phyloP scores from a whole-genome alignment of 1,284 basidiomycete genomes.

The Cutaneotrichosporon cyanovorans region DNA sequence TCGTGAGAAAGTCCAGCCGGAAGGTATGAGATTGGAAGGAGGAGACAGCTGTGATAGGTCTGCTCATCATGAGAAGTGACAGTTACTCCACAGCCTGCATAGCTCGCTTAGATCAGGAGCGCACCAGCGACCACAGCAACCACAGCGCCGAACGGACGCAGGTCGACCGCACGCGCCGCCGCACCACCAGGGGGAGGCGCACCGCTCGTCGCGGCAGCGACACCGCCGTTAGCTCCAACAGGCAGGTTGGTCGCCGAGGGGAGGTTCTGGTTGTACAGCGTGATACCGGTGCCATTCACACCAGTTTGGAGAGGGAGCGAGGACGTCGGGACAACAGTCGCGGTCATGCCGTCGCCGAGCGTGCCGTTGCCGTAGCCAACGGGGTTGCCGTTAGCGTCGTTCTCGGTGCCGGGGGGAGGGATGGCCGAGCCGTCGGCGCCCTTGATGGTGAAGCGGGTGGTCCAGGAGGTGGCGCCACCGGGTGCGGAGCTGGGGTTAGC shows the following conservation, averaged over 20 bases:
- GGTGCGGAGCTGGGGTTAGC: conserved; percentile 24
- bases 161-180: not conserved
- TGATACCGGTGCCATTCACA: conserved; percentile 12
- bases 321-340: not conserved
- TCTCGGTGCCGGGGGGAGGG: conserved; percentile 33
- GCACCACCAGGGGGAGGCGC: conserved; percentile 29
- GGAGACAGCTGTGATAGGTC: too few relatives aligned
- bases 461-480: conserved; percentile 33
- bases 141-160: conserved; percentile 1
- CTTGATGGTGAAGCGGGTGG: conserved; percentile 46
- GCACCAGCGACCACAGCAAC: conserved; percentile 5
- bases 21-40: too few relatives aligned
- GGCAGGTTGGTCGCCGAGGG: conserved; percentile 10
- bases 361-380: conserved; percentile 33
- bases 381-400: conserved; percentile 25
- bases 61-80: too few relatives aligned
- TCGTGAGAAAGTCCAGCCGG: too few relatives aligned
- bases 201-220: conserved; percentile 9
- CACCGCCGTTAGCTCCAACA: conserved; percentile 5
- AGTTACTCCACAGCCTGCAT: too few relatives aligned
- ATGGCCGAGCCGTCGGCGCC: conserved; percentile 34
- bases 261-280: conserved; percentile 11
- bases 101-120: conserved; percentile 1
- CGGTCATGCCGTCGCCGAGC: conserved; percentile 1
- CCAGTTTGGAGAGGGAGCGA: conserved; percentile 1